Conservation (phyloP, 2,329 filamentous ascomycete genomes). For the Fusarium equiseti region DNA sequence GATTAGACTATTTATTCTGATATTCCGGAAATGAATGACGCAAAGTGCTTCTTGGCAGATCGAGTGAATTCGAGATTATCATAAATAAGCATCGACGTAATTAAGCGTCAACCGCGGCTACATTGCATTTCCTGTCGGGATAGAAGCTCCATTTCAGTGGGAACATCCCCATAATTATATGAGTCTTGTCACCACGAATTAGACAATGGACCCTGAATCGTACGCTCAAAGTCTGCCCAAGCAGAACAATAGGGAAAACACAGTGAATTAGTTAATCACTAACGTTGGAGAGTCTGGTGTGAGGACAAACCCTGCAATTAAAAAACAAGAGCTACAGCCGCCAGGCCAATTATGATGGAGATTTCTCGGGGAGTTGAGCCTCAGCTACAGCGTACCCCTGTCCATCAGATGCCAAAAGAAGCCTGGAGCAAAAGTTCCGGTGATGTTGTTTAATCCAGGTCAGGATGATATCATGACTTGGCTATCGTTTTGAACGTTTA, state of each 20-base stretch:
- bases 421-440: slow-evolving; percentile 32
- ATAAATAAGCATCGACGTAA: slow-evolving; percentile 3
- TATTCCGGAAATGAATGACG: neutral
- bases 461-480: slow-evolving; percentile 22
- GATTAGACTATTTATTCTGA: neutral
- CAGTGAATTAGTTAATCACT: neutral
- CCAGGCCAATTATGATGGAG: slow-evolving; percentile 12
- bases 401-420: neutral
- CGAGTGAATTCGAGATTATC: neutral
- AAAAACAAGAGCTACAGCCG: neutral
- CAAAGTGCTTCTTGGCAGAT: neutral
- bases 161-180: slow-evolving; percentile 17
- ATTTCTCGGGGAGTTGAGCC: slow-evolving; percentile 23
- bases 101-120: slow-evolving; percentile 13
- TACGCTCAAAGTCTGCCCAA: neutral
- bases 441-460: neutral
- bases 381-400: slow-evolving; percentile 23
- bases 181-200: neutral
- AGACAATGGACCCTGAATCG: neutral
- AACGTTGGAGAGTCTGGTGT: neutral
- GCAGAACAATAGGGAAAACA: neutral
- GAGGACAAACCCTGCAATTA: slow-evolving; percentile 7
- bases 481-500: neutral
- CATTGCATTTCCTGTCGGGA: neutral
- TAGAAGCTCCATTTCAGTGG: slow-evolving; percentile 11